These are phyloP conservation scores for Candida sojae DNA, from an alignment of 1,139 yeast species.

Conservation along the genomic window DNA sequence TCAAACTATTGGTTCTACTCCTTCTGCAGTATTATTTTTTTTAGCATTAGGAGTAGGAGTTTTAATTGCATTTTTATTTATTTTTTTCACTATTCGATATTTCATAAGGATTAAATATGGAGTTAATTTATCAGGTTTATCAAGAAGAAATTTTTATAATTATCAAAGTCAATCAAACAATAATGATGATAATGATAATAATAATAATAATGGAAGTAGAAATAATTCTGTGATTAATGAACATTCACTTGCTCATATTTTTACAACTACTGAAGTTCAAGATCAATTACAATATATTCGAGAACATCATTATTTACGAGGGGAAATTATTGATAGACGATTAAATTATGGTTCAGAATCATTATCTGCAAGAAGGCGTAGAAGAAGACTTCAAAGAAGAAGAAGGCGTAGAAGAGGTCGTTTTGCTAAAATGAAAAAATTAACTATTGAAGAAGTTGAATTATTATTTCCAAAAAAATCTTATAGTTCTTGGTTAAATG, in stretches of 20 bases:
- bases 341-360: constrained; percentile 8
- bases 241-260: constrained; percentile 12
- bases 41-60: constrained; percentile 66
- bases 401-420: constrained; percentile 42
- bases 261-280: constrained; percentile 26
- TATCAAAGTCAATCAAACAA: neutral
- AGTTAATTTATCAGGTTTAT: constrained; percentile 46
- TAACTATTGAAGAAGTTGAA: constrained; percentile 63
- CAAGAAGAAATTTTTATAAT: constrained; percentile 13
- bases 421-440: constrained; percentile 50
- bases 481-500: constrained; percentile 62
- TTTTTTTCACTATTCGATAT: constrained; percentile 61
- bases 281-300: constrained; percentile 39
- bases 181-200: neutral
- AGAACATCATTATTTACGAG: constrained; percentile 31
- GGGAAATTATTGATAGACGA: constrained; percentile 33
- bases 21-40: constrained; percentile 63
- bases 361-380: constrained; percentile 10
- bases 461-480: constrained; percentile 65
- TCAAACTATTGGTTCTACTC: constrained; percentile 38
- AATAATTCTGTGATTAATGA: constrained; percentile 4
- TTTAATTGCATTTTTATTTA: constrained; percentile 52
- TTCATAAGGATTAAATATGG: constrained; percentile 59
- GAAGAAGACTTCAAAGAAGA: constrained; percentile 21
- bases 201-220: neutral